A percentile compares a stretch with the other conserved stretches of the same genome.
These are phyloP conservation scores for Anisogramma anomala DNA, from an alignment of 2,329 filamentous ascomycete genomes.

Conservation along the genomic window DNA sequence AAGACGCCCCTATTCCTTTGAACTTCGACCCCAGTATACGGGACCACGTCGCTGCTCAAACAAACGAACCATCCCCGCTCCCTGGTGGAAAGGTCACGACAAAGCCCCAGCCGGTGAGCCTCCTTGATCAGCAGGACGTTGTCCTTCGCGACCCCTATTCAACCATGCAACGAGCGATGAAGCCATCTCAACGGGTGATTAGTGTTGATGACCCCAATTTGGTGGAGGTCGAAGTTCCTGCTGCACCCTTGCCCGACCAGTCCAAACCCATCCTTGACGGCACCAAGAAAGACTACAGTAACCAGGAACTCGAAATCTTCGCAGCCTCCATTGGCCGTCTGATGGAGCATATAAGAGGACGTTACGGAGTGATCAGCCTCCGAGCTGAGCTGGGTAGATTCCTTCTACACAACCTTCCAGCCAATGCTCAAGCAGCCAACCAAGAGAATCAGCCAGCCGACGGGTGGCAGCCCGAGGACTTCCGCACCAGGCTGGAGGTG, in stretches of 20 bases:
- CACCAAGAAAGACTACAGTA: neutral
- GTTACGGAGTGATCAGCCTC: constrained; percentile 15
- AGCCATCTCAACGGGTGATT: neutral
- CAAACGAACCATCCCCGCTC: neutral
- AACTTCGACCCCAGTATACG: neutral
- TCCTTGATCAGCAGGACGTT: constrained; percentile 3
- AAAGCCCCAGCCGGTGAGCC: neutral
- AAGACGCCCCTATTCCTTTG: neutral
- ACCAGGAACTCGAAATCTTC: neutral
- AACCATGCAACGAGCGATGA: constrained; percentile 1
- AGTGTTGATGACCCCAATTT: neutral
- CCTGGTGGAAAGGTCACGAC: neutral
- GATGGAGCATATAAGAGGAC: neutral
- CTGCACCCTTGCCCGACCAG: neutral
- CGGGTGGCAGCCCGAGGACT: constrained; percentile 17
- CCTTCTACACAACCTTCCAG: constrained; percentile 16
- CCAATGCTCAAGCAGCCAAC: constrained; percentile 19
- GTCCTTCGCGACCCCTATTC: neutral
- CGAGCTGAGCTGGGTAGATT: constrained; percentile 22
- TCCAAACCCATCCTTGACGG: neutral
- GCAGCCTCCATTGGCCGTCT: neutral
- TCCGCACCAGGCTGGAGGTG: constrained; percentile 15
- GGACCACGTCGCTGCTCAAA: neutral
- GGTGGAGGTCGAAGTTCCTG: neutral
- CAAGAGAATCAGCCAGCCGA: constrained; percentile 10